A percentile compares a stretch with the other conserved stretches of the same genome.
These are phyloP conservation scores for Mucor racemosus DNA, from an alignment of 371 early-diverging fungal genomes.

Conservation along the genomic window DNA sequence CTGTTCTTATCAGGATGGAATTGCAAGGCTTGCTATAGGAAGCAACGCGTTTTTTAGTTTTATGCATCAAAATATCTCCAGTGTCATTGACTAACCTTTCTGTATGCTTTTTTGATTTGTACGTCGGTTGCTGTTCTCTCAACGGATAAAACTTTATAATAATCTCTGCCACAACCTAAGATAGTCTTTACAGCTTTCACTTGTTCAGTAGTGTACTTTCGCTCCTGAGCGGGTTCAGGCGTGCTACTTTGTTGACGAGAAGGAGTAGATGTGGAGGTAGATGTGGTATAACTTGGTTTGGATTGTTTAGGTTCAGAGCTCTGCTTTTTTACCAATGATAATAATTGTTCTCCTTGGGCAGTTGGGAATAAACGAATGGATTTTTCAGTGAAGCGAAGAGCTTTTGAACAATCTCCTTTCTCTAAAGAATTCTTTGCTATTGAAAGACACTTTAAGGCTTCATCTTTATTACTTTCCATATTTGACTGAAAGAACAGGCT, in stretches of 20 bases:
- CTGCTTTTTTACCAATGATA: constrained; percentile 47
- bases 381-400: constrained; percentile 84
- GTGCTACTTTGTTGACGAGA: constrained; percentile 6
- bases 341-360: constrained; percentile 62
- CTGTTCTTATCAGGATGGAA: constrained; percentile 98
- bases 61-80: too few relatives aligned
- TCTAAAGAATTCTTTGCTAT: constrained; percentile 75
- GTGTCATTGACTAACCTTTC: not conserved
- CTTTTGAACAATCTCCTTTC: constrained; percentile 67
- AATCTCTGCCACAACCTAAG: constrained; percentile 74
- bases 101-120: constrained; percentile 96
- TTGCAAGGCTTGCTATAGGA: constrained; percentile 84
- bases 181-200: constrained; percentile 79
- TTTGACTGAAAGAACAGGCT: constrained; percentile 4
- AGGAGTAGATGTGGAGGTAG: constrained; percentile 6
- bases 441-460: constrained; percentile 78
- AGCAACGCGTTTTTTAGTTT: not conserved
- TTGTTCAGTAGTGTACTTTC: constrained; percentile 84
- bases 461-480: constrained; percentile 92
- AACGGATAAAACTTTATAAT: constrained; percentile 90
- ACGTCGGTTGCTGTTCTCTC: constrained; percentile 78
- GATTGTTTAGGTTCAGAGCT: constrained; percentile 23
- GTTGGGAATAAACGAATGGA: constrained; percentile 82
- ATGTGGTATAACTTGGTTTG: constrained; percentile 10
- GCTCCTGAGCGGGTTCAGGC: constrained; percentile 22